Evolutionary conservation across 768 basidiomycete genomes (phyloP), one percentile per base, ranked within the genome.

Genomic region (Boletus rubroflammeus): DNA sequence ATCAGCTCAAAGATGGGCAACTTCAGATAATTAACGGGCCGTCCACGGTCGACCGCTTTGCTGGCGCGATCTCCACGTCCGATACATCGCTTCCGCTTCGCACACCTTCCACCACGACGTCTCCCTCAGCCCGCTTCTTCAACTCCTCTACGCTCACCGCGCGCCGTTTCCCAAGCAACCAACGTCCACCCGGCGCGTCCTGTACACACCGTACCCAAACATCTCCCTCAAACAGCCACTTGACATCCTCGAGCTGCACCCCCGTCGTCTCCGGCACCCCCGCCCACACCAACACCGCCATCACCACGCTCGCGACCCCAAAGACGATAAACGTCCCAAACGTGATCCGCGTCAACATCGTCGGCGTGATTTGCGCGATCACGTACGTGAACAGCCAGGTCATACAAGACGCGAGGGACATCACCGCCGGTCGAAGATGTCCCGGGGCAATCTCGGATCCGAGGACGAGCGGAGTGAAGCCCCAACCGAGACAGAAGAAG

Each of bases 221-320:
- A 3, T 64, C 61, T 31, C 59, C 55, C 48, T 73, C 70, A 34
- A 76, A 76, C 21, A 76, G 34, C 53, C 60, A 69, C 28, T 55
- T 59, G 40, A 76, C 63, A 34, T 76, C 73, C 64, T 76, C 75
- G 28, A 76, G 66, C 34, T 72, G 67, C 23, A 73, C 66, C 13
- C 73, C 70, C 17, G 62, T 73, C 44, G 76, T 77, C 62, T 77
- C 76, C 0, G 76, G 76, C 7, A 77, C 63, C 47, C 70, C 68
- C n/a, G 59, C 56, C 63, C 72, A 71, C 36, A 64, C 67, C 71
- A 65, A 77, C 15, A 47, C 54, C 41, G 63, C 64, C 65, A 75
- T 70, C 51, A 60, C 42, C 2, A 71, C 28, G 17, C 65, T 64
- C 38, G 62, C 64, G 25, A 64, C 40, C 1, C 73, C 73, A 49